phyloP scores from a whole-genome alignment of 1,284 basidiomycete species.

The Fistulina hepatica region DNA sequence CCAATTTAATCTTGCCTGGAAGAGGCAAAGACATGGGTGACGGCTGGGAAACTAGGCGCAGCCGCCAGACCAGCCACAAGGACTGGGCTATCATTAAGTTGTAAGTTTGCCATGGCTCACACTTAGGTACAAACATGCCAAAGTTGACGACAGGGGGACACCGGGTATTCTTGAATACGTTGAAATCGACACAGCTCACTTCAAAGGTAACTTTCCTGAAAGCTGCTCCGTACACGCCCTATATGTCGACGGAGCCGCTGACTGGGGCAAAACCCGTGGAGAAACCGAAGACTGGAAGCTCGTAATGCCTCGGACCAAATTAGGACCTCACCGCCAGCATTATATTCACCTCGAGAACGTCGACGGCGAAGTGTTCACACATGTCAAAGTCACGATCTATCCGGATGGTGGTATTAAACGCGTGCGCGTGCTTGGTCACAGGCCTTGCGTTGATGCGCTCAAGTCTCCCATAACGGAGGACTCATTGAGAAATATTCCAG shows the following conservation, averaged over 20 bases:
- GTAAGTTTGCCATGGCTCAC: conserved; percentile 33
- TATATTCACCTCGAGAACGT: conserved; percentile 73
- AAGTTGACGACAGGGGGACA: conserved; percentile 41
- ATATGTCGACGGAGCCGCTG: conserved; percentile 32
- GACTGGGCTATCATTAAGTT: conserved; percentile 90
- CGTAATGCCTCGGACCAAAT: conserved; percentile 67
- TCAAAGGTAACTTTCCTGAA: conserved; percentile 94
- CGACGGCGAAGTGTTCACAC: conserved; percentile 54
- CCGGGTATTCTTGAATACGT: conserved; percentile 65
- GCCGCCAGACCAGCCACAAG: conserved; percentile 66
- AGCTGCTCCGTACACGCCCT: conserved; percentile 76
- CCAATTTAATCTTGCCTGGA: conserved; percentile 87
- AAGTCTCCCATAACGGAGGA: conserved; percentile 5
- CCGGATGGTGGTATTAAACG: conserved; percentile 97
- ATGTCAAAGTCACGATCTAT: conserved; percentile 82
- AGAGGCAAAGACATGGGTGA: conserved; percentile 90
- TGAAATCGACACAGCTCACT: conserved; percentile 92
- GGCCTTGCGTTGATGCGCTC: conserved; percentile 20
- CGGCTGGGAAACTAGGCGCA: conserved; percentile 97
- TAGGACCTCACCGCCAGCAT: conserved; percentile 87
- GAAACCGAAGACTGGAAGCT: conserved; percentile 56
- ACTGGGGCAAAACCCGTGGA: conserved; percentile 28
- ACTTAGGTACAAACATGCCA: conserved; percentile 6
- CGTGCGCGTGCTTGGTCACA: conserved; percentile 71
- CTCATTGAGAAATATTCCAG: too few species aligned